Evolutionary conservation across 2,329 filamentous ascomycete genomes (phyloP), one percentile per base, ranked within the genome.

Genomic region (Herpotrichia juniperi): DNA sequence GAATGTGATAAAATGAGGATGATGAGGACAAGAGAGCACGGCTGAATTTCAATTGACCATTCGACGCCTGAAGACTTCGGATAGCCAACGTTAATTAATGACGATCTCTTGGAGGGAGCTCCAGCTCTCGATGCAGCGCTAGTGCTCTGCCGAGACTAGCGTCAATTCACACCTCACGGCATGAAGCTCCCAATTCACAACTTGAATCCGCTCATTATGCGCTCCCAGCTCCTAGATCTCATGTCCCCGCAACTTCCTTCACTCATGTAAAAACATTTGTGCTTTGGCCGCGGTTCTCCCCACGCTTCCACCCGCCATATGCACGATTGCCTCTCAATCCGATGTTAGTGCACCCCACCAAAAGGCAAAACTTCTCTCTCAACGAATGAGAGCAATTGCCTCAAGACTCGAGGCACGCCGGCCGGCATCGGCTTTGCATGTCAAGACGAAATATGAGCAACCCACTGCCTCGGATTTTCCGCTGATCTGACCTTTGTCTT

Each of bases 401-500:
- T 25, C 44, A 42, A 51, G 3, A 16, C 9, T 32, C 42, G 35
- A 6, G 16, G 42, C 35, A 34, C 45, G 25, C 25, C 42, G 50
- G 42, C 56, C 56, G 53, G 53, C 50, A 45, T 58, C 56, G 53
- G 48, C 48, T 52, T 42, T 16, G 35, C 17, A 24, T n/a, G 31
- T 11, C 12, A 17, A 31, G 19, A 12, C 25, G n/a, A 14, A 31
- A 30, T 32, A 39, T 46, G 17, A 40, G 21, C 22, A 21, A 21
- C 22, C 26, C 6, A 25, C 16, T 14, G 30, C 39, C 25, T 44
- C n/a, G 24, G 26, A 6, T 45, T 24, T 31, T 14, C 10, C 12
- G 16, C 24, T 51, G 32, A 26, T 14, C 21, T n/a, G n/a, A n/a
- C n/a, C 10, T 25, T 35, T 28, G 5, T 34, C 47, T 31, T 34